Evolutionary conservation across 441 rosid genomes (phyloP).

Genomic region (Populus trichocarpa): DNA sequence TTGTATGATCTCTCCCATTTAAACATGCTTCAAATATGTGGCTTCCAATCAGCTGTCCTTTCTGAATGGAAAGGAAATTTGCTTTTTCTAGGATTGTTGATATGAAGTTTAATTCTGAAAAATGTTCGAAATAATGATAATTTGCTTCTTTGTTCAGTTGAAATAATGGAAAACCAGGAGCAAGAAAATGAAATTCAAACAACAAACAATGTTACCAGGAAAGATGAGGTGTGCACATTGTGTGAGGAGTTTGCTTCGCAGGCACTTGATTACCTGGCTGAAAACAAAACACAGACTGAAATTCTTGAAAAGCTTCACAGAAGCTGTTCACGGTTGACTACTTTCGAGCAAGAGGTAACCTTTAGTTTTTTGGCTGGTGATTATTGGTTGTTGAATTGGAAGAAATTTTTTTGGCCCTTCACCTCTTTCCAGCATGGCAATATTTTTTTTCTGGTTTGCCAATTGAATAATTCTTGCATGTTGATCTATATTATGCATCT

Average conservation of each 20-base stretch:
- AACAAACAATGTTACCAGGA: constrained; percentile 29
- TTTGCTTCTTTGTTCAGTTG: neutral
- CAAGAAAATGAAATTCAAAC: constrained; percentile 15
- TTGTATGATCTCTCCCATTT: neutral
- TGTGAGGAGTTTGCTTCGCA: constrained; percentile 73
- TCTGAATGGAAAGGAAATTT: neutral
- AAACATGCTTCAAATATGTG: neutral
- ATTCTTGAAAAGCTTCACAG: constrained; percentile 51
- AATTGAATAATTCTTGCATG: neutral
- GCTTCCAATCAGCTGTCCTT: neutral
- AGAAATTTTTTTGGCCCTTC: neutral
- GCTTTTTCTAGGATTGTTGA: neutral
- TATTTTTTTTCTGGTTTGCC: neutral
- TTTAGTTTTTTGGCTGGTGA: neutral
- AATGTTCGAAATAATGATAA: neutral
- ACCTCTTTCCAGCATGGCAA: neutral
- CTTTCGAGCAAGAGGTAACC: constrained; percentile 63
- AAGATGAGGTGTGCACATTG: constrained; percentile 54
- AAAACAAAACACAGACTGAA: constrained; percentile 69
- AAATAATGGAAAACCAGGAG: constrained; percentile 15
- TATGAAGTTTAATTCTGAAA: neutral
- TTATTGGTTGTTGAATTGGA: neutral
- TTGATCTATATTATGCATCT: neutral
- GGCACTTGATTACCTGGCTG: constrained; percentile 58
- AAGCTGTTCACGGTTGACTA: constrained; percentile 49